These are phyloP conservation scores for Hypsizygus ulmarius DNA, from an alignment of 1,284 basidiomycete species.

Conservation along the genomic window DNA sequence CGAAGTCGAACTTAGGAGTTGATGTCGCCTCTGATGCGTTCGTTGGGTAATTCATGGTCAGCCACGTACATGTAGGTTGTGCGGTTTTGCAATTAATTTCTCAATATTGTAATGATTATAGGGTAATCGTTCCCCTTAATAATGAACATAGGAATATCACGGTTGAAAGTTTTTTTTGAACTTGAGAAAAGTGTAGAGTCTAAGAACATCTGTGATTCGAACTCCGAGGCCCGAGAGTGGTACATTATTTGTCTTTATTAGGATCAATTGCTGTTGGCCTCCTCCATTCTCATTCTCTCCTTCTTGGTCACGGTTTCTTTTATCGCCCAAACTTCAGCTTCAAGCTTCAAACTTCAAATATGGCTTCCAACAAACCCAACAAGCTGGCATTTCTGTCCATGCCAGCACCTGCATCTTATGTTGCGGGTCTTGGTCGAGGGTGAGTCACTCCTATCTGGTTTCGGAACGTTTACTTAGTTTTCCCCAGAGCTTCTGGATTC, in stretches of 20 bases:
- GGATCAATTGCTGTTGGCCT: not conserved
- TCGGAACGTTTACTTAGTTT: constrained; percentile 9
- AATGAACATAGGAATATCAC: no score
- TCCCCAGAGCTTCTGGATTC: constrained; percentile 87
- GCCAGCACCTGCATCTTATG: constrained; percentile 91
- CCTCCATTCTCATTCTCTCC: not conserved
- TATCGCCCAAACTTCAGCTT: not conserved
- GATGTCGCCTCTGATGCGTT: constrained; percentile 47
- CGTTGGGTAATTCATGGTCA: constrained; percentile 31
- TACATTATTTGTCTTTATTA: constrained; percentile 2
- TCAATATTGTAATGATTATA: no score
- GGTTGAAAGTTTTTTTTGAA: no score
- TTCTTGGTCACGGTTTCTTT: not conserved
- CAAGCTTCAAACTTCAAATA: constrained; percentile 11
- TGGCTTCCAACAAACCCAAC: constrained; percentile 57
- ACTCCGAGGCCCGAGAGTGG: no score
- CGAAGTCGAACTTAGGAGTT: constrained; percentile 58
- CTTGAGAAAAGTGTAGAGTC: no score
- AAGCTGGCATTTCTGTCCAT: constrained; percentile 82
- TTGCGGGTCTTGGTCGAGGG: constrained; percentile 96
- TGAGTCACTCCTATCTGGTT: constrained; percentile 33
- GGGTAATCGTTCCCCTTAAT: no score
- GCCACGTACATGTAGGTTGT: no score
- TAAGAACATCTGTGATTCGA: not conserved
- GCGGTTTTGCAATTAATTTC: no score